phyloP scores from a whole-genome alignment of 352 stramenopile species.

The Bremia lactucae region DNA sequence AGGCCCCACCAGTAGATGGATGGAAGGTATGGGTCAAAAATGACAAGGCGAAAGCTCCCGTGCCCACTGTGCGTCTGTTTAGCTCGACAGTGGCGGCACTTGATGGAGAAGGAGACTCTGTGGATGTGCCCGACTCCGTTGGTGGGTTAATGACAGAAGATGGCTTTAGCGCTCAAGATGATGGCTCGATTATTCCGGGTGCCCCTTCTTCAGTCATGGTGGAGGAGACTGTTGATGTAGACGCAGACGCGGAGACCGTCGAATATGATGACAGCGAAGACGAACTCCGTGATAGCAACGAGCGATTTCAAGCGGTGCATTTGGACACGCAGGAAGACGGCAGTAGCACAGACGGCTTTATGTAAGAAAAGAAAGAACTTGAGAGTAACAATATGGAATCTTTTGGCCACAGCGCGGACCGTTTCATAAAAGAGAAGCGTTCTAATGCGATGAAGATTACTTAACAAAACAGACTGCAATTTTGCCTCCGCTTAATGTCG shows the following conservation, averaged over 20 bases:
- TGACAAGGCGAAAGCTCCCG: conserved; percentile 47
- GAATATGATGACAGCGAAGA: conserved; percentile 87
- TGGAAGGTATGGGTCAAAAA: conserved; percentile 87
- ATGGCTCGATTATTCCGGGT: conserved; percentile 9
- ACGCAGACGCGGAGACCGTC: conserved; percentile 75
- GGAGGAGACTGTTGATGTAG: conserved; percentile 38
- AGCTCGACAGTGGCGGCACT: conserved; percentile 47
- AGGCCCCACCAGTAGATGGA: conserved; percentile 58
- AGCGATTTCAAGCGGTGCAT: conserved; percentile 83
- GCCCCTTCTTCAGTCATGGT: conserved; percentile 18
- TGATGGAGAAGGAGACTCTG: conserved; percentile 40
- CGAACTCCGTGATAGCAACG: conserved; percentile 84
- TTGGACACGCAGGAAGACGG: conserved; percentile 76
- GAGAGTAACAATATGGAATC: conserved; percentile 25
- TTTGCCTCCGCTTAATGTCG: no score
- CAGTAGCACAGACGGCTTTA: conserved; percentile 67
- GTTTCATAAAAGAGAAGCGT: neutral
- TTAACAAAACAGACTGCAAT: conserved; percentile 17
- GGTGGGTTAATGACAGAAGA: conserved; percentile 41
- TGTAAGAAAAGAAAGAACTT: conserved; percentile 31
- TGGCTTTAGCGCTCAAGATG: conserved; percentile 12
- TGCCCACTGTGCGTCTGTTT: conserved; percentile 57
- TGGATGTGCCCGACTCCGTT: conserved; percentile 58
- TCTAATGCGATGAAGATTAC: neutral
- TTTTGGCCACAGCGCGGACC: conserved; percentile 13